Percentiles rank a stretch among this genome's conserved stretches.
These are phyloP conservation scores for Salinomyces thailandicus DNA, from an alignment of 2,329 filamentous ascomycete species.

Conservation along the genomic window DNA sequence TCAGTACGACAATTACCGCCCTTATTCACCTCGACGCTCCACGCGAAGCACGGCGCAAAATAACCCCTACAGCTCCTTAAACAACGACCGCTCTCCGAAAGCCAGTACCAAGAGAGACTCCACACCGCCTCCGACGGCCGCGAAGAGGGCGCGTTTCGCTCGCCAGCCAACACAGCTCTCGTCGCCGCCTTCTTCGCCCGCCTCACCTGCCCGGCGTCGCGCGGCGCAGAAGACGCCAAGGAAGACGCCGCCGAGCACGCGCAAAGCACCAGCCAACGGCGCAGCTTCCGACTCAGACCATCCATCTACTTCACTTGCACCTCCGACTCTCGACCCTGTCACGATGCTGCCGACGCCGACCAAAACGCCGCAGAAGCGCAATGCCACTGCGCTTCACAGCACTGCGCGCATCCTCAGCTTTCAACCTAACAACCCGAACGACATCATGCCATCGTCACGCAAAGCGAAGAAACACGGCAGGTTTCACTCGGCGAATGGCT, in stretches of 20 bases:
- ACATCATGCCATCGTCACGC: constrained; percentile 49
- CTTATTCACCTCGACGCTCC: constrained; percentile 44
- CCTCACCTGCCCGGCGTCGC: constrained; percentile 18
- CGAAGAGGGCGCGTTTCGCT: constrained; percentile 36
- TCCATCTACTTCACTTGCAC: constrained; percentile 13
- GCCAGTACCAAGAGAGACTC: constrained; percentile 7
- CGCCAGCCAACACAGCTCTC: constrained; percentile 30
- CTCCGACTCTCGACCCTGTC: constrained; percentile 17
- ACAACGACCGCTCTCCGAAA: constrained; percentile 17
- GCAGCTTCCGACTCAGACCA: constrained; percentile 11
- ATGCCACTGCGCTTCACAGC: constrained; percentile 32
- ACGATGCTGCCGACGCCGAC: constrained; percentile 66
- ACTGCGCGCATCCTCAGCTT: constrained; percentile 42
- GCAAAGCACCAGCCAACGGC: constrained; percentile 2
- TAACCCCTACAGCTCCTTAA: constrained; percentile 37
- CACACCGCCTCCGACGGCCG: constrained; percentile 17
- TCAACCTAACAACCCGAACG: constrained; percentile 49
- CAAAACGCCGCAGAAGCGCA: constrained; percentile 59
- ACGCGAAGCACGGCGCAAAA: constrained; percentile 23
- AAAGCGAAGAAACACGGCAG: constrained; percentile 30
- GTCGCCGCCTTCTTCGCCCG: constrained; percentile 34
- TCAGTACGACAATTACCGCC: constrained; percentile 58
- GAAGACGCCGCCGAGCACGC: constrained; percentile 7
- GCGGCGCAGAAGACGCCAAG: constrained; percentile 9
- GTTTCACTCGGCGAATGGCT: constrained; percentile 38